Conservation (phyloP, 345 rosid genomes). For the Chamaenerion angustifolium region DNA sequence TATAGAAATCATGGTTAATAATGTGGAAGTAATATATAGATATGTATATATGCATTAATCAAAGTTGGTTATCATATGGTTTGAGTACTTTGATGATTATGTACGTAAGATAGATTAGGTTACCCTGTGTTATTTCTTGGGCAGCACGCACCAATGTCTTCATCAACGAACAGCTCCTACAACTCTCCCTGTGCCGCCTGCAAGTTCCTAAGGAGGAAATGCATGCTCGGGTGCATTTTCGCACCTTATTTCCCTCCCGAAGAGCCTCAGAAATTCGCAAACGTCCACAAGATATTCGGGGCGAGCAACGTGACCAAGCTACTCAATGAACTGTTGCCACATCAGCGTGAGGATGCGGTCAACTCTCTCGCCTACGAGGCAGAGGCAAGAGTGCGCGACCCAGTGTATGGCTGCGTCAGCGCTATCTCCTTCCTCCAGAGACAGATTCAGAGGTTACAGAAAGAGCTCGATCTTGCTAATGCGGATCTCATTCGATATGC, state of each 20-base stretch:
- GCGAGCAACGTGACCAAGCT: conserved; percentile 93
- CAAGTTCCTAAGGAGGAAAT: conserved; percentile 83
- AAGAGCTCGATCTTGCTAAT: conserved; percentile 78
- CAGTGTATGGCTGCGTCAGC: conserved; percentile 82
- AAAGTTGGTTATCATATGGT: no score
- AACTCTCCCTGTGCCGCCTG: conserved; percentile 97
- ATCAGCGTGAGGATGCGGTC: conserved; percentile 90
- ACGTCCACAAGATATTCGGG: conserved; percentile 93
- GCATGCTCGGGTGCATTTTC: conserved; percentile 83
- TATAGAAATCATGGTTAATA: no score
- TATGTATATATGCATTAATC: no score
- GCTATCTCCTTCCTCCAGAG: conserved; percentile 86
- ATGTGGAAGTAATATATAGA: no score
- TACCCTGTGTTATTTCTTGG: no score
- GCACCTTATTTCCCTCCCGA: conserved; percentile 97
- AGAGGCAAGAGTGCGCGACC: conserved; percentile 85
- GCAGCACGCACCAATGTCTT: conserved; percentile 2
- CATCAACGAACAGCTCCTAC: conserved; percentile 30
- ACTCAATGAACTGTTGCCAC: conserved; percentile 75
- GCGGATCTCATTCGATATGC: conserved; percentile 65
- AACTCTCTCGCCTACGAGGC: conserved; percentile 92
- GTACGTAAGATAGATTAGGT: no score
- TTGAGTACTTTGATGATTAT: no score
- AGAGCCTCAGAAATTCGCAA: conserved; percentile 88
- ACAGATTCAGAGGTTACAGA: conserved; percentile 81